Evolutionary conservation across 2,329 filamentous ascomycete genomes (phyloP).

Genomic region (Eutypa lata): DNA sequence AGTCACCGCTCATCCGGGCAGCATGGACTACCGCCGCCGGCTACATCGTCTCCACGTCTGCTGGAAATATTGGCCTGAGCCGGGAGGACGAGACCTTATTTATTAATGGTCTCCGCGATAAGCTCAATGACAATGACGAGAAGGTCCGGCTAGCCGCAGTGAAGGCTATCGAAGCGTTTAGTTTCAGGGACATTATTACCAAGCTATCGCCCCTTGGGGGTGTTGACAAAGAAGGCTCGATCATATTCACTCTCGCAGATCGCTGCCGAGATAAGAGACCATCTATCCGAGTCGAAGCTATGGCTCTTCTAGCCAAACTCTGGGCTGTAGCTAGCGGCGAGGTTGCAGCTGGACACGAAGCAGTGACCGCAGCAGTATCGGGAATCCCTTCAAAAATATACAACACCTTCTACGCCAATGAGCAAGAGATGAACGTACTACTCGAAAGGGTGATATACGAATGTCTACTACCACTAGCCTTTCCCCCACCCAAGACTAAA

Average conservation of each 20-base stretch:
- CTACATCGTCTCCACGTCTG: slow-evolving; percentile 85
- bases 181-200: slow-evolving; percentile 73
- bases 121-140: slow-evolving; percentile 85
- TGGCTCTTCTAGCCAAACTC: slow-evolving; percentile 77
- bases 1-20: slow-evolving; percentile 74
- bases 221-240: slow-evolving; percentile 70
- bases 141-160: slow-evolving; percentile 89
- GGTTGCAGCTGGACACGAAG: slow-evolving; percentile 77
- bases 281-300: slow-evolving; percentile 79
- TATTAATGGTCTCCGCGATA: slow-evolving; percentile 71
- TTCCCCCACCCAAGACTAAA: slow-evolving; percentile 66
- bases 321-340: slow-evolving; percentile 94
- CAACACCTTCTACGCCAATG: slow-evolving; percentile 86
- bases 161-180: slow-evolving; percentile 76
- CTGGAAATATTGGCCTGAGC: slow-evolving; percentile 83
- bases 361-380: slow-evolving; percentile 69
- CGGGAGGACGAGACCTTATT: slow-evolving; percentile 76
- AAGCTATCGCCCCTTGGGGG: slow-evolving; percentile 78
- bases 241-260: slow-evolving; percentile 80
- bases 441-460: slow-evolving; percentile 85
- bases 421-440: slow-evolving; percentile 78
- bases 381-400: slow-evolving; percentile 83
- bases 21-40: slow-evolving; percentile 84
- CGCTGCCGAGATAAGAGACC: slow-evolving; percentile 84
- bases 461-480: slow-evolving; percentile 82